A percentile compares a stretch with the other conserved stretches of the same genome.
Evolutionary conservation across 495 filamentous ascomycete genomes (phyloP).

Genomic region (Trichoderma gamsii): DNA sequence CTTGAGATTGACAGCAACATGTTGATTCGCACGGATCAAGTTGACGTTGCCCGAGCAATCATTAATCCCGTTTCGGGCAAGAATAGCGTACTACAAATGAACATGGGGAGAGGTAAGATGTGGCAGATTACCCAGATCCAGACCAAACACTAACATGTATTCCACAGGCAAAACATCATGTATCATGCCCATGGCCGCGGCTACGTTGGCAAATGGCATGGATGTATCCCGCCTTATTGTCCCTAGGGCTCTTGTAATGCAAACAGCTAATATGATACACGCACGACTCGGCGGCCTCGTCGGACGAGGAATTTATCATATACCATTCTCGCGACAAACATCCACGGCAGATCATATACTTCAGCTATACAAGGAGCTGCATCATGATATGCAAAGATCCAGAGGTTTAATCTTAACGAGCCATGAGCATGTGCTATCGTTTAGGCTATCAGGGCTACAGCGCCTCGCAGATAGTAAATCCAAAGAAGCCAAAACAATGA

Average conservation of each 20-base stretch:
- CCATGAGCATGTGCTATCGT: constrained; percentile 50
- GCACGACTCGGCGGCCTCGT: constrained; percentile 43
- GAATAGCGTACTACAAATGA: constrained; percentile 54
- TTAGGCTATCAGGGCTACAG: constrained; percentile 45
- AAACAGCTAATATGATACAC: constrained; percentile 46
- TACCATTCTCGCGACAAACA: constrained; percentile 48
- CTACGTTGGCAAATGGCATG: constrained; percentile 40
- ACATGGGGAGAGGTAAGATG: constrained; percentile 43
- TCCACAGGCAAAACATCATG: constrained; percentile 43
- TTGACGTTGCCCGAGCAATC: constrained; percentile 47
- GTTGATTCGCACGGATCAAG: constrained; percentile 45
- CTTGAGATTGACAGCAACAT: constrained; percentile 53
- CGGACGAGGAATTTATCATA: constrained; percentile 38
- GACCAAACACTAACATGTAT: constrained; percentile 5
- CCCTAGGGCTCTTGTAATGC: constrained; percentile 44
- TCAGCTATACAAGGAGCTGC: constrained; percentile 33
- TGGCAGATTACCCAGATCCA: background rate
- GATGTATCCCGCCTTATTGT: constrained; percentile 45
- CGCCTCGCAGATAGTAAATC: constrained; percentile 35
- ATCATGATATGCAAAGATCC: constrained; percentile 23
- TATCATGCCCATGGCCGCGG: constrained; percentile 50
- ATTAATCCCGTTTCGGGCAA: constrained; percentile 37
- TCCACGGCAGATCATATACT: constrained; percentile 27
- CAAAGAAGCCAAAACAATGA: constrained; percentile 35
- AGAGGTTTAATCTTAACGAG: constrained; percentile 42